Evolutionary conservation across 257 asterid genomes (phyloP), one percentile per base, ranked within the genome.

Genomic region (Nemophila menziesii): DNA sequence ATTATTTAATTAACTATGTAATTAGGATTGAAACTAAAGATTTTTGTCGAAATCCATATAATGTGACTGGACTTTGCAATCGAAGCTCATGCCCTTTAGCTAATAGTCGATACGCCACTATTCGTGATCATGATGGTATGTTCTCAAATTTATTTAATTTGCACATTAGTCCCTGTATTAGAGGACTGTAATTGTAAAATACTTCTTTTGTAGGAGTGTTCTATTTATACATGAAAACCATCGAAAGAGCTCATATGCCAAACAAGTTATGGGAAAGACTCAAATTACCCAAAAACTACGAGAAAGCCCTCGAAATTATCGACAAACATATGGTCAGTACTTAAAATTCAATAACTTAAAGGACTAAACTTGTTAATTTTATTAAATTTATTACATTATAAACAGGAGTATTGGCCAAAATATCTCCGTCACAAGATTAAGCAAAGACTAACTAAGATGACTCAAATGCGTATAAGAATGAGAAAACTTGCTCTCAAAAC

Each of bases 61-160:
- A 89, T 39, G 87, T 81, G 17, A 89, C 98, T 22, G 98, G 99
- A 17, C 59, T 77, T 43, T 90, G 98, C 63, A 81, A 81, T 37
- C 90, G 95, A 73, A 86, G 96, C 74, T 90, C 99, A 9, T 90
- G 94, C 62, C 99, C 95, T 51, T 82, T 90, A 3, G 96, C 99
- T 5, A 90, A 90, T 57, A 90, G 99, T 57, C 92, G 99, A 61
- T 90, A 90, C 42, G 94, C 93, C 48, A 85, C 99, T 16, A 82
- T 85, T 18, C 77, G 96, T 6, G 96, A 90, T 14, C 93, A 75
- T 15, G 92, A 85, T 1, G 96, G 96, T 90, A 69, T 27, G 12
- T 11, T 17, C 11, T 39, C 2, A 0, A n/a, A 33, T 48, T 40
- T 4, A 19, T 17, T 47, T 19, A 19, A 0, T 4, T 44, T 29